Evolutionary conservation across 306 rosid species (phyloP).

Genomic region (Malus sylvestris): DNA sequence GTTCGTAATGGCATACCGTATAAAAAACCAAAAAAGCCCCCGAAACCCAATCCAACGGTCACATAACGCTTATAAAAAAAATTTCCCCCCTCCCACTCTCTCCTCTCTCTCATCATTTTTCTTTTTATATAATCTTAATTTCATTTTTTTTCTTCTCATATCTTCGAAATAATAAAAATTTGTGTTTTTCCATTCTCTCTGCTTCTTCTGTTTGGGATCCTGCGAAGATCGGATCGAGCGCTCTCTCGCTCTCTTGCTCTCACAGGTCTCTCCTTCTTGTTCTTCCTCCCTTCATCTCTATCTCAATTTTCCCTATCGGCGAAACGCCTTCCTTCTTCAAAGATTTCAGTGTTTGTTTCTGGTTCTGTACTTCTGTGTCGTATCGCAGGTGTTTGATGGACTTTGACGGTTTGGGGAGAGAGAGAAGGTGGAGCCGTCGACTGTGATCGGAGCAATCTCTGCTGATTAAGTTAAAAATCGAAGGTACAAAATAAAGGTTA

Average conservation of each 20-base stretch:
- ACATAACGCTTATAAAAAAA: not conserved
- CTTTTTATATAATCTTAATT: not conserved
- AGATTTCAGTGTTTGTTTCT: not conserved
- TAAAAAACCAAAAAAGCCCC: not conserved
- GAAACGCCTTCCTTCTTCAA: conserved; percentile 5
- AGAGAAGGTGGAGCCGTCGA: conserved; percentile 1
- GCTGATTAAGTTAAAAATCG: not conserved
- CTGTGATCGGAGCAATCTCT: conserved; percentile 13
- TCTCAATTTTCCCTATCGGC: not conserved
- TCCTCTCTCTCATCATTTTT: not conserved
- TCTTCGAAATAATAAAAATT: not conserved
- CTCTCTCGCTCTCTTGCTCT: conserved; percentile 15
- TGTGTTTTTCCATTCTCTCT: not conserved
- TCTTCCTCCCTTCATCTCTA: not conserved
- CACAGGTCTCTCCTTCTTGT: not conserved
- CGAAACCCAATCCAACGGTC: conserved; percentile 28
- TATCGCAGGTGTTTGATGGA: conserved; percentile 1
- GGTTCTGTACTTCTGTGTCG: not conserved
- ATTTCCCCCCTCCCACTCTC: not conserved
- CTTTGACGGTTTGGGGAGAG: not conserved
- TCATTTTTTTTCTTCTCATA: no score
- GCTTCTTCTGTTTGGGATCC: conserved; percentile 32
- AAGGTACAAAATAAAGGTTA: conserved; percentile 3
- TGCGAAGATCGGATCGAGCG: conserved; percentile 42
- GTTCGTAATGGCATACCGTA: not conserved